Evolutionary conservation across 1,284 basidiomycete species (phyloP).

Genomic region (Lentinus polychrous): DNA sequence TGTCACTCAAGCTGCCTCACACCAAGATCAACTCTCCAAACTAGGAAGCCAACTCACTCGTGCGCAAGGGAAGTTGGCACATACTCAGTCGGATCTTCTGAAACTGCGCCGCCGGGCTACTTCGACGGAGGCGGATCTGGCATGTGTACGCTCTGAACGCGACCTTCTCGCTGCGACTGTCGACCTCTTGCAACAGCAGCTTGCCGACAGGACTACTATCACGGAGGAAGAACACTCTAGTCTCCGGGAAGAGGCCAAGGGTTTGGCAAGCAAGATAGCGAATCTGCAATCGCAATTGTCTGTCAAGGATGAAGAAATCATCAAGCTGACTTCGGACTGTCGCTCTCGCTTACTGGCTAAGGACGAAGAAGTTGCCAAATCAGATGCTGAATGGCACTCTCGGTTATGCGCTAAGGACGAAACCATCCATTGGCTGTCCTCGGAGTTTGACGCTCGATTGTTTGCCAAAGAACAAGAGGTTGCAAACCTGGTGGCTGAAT

Average conservation of each 20-base stretch:
- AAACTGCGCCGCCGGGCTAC: constrained; percentile 1
- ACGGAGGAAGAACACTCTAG: background rate
- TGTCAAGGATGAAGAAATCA: background rate
- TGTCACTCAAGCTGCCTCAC: background rate
- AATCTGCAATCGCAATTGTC: background rate
- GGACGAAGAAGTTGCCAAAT: background rate
- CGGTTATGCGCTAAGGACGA: too few relatives aligned
- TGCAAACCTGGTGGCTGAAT: too few relatives aligned
- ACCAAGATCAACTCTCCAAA: background rate
- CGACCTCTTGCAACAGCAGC: background rate
- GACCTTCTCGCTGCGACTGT: background rate
- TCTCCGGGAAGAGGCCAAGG: background rate
- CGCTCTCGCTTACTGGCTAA: background rate
- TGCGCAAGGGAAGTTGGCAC: background rate
- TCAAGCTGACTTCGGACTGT: background rate
- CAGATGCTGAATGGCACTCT: too few relatives aligned
- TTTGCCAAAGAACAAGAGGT: too few relatives aligned
- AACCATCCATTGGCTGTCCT: too few relatives aligned
- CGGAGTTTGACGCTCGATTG: too few relatives aligned
- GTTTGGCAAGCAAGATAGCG: too few relatives aligned
- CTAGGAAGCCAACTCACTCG: constrained; percentile 2
- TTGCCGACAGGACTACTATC: background rate
- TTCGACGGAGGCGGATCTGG: background rate
- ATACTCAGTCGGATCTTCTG: constrained; percentile 5
- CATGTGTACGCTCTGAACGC: constrained; percentile 2